phyloP scores from a whole-genome alignment of 768 basidiomycete species.

The Pholiota conissans region DNA sequence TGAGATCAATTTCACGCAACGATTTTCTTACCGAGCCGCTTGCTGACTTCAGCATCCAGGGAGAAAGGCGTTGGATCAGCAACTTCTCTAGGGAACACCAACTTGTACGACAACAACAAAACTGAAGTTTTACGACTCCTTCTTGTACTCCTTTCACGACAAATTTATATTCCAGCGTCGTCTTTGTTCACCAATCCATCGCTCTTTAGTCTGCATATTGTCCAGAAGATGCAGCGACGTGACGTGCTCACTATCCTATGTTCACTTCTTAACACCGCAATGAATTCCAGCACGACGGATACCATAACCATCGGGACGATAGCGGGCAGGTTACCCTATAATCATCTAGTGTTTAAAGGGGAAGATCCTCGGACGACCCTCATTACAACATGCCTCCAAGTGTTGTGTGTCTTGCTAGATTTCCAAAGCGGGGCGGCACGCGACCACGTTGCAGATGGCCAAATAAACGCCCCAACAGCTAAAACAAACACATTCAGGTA shows the following conservation, averaged over 20 bases:
- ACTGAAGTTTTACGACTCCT: conserved; percentile 88
- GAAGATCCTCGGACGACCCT: conserved; percentile 76
- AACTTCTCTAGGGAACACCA: conserved; percentile 50
- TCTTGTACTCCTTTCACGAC: conserved; percentile 84
- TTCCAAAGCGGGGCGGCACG: conserved; percentile 78
- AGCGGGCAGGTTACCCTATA: conserved; percentile 82
- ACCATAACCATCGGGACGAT: conserved; percentile 62
- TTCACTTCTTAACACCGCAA: conserved; percentile 87
- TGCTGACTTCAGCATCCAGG: conserved; percentile 43
- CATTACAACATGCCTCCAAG: conserved; percentile 74
- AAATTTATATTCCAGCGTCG: conserved; percentile 80
- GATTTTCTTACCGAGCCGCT: too few relatives aligned
- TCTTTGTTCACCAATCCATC: conserved; percentile 73
- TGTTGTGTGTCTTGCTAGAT: conserved; percentile 74
- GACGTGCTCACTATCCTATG: conserved; percentile 92
- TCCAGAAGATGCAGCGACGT: conserved; percentile 73
- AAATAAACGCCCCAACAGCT: conserved; percentile 49
- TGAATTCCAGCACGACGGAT: conserved; percentile 61
- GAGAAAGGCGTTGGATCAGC: conserved; percentile 95
- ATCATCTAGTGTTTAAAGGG: conserved; percentile 88
- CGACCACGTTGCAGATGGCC: conserved; percentile 49
- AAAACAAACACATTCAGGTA: conserved; percentile 89
- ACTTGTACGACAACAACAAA: conserved; percentile 74
- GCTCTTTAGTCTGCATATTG: conserved; percentile 74
- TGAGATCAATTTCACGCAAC: conserved; percentile 32